Percentiles rank a stretch among this genome's conserved stretches.
Conservation (phyloP, 176 grass and related monocot genomes). For the Carex parvula region DNA sequence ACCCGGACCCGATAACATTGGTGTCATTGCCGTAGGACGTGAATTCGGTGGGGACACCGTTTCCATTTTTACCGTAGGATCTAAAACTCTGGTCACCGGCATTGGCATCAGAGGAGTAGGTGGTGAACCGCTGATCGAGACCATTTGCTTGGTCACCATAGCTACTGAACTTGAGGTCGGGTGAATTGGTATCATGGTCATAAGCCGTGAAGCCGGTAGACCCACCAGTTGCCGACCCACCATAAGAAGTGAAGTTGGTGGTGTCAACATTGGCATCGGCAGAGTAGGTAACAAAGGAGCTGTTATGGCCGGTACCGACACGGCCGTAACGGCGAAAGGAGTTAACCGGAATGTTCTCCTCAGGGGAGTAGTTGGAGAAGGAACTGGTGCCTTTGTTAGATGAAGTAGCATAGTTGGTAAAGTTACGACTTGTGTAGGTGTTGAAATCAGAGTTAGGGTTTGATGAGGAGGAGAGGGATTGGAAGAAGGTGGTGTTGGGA, state of each 20-base stretch:
- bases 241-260: conserved; percentile 77
- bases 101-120: conserved; percentile 56
- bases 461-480: background rate
- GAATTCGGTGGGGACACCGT: conserved; percentile 48
- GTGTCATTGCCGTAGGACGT: conserved; percentile 53
- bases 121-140: conserved; percentile 35
- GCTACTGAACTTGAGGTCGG: conserved; percentile 58
- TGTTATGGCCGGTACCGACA: conserved; percentile 22
- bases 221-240: conserved; percentile 44
- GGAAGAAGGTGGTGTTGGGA: conserved; percentile 7
- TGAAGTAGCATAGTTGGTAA: conserved; percentile 60
- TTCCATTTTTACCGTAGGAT: conserved; percentile 55
- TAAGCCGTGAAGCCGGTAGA: conserved; percentile 48
- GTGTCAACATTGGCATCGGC: conserved; percentile 66
- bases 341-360: conserved; percentile 55
- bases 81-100: conserved; percentile 46
- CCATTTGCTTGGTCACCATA: conserved; percentile 56
- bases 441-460: conserved; percentile 25
- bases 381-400: conserved; percentile 26
- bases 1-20: conserved; percentile 55
- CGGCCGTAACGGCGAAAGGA: conserved; percentile 68
- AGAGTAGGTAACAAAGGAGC: conserved; percentile 54
- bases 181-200: conserved; percentile 46
- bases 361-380: conserved; percentile 47
- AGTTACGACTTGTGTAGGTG: conserved; percentile 52